phyloP scores from a whole-genome alignment of 2,329 filamentous ascomycete species.

The Nakataea oryzae region DNA sequence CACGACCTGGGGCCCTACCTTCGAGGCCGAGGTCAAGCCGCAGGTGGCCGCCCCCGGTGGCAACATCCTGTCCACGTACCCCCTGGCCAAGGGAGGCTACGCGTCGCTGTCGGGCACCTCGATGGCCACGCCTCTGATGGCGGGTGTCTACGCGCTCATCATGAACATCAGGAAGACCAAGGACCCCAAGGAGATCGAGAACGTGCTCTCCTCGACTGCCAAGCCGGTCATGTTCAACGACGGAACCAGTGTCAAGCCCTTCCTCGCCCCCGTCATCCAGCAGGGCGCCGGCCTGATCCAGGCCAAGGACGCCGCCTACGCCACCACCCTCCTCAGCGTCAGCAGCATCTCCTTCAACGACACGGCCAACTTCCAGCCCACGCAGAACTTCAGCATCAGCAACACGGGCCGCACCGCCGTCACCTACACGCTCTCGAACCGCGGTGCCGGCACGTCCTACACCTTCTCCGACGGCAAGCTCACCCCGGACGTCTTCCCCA shows the following conservation, averaged over 20 bases:
- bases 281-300: slow-evolving; percentile 51
- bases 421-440: slow-evolving; percentile 40
- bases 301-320: slow-evolving; percentile 46
- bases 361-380: slow-evolving; percentile 41
- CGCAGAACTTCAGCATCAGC: slow-evolving; percentile 40
- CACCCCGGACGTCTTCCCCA: slow-evolving; percentile 32
- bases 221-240: slow-evolving; percentile 39
- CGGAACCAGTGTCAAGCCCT: slow-evolving; percentile 20
- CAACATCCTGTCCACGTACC: slow-evolving; percentile 40
- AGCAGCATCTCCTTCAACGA: slow-evolving; percentile 56
- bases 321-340: slow-evolving; percentile 39
- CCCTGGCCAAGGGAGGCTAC: slow-evolving; percentile 27
- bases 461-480: slow-evolving; percentile 25
- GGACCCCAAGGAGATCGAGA: slow-evolving; percentile 38
- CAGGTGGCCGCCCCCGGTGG: slow-evolving; percentile 36
- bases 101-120: slow-evolving; percentile 41
- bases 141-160: slow-evolving; percentile 41
- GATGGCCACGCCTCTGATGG: slow-evolving; percentile 36
- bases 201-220: slow-evolving; percentile 36
- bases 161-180: slow-evolving; percentile 39
- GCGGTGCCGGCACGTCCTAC: slow-evolving; percentile 42
- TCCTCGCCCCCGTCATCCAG: slow-evolving; percentile 45
- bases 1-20: slow-evolving; percentile 35
- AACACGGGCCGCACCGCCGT: slow-evolving; percentile 39
- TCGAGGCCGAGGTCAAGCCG: slow-evolving; percentile 35